These are phyloP conservation scores for Backusella circina DNA, from an alignment of 192 early-diverging fungal genomes.

Conservation along the genomic window DNA sequence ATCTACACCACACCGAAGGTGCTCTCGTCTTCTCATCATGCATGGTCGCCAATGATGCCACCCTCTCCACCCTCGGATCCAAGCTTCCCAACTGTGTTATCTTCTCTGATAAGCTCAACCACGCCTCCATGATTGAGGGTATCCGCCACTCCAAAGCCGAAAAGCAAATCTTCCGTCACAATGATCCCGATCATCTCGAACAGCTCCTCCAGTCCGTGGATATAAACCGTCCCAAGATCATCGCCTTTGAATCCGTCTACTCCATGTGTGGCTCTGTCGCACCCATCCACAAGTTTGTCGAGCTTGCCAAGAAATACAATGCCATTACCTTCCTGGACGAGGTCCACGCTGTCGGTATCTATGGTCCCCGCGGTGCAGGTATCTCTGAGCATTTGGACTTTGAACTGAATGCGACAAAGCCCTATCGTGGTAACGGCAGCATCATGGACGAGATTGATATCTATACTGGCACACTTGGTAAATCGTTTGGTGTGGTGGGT, in stretches of 20 bases:
- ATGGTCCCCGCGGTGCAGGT: slow-evolving; percentile 89
- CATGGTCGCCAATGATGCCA: slow-evolving; percentile 96
- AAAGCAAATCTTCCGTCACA: slow-evolving; percentile 91
- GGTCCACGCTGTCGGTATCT: slow-evolving; percentile 97
- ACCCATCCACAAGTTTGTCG: slow-evolving; percentile 84
- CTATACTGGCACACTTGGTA: slow-evolving; percentile 93
- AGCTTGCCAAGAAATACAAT: slow-evolving; percentile 89
- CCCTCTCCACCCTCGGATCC: slow-evolving; percentile 80
- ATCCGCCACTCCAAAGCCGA: slow-evolving; percentile 84
- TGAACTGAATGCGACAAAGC: slow-evolving; percentile 54
- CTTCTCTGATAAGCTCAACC: slow-evolving; percentile 91
- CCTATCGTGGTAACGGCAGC: slow-evolving; percentile 41
- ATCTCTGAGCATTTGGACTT: slow-evolving; percentile 92
- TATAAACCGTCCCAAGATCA: slow-evolving; percentile 82
- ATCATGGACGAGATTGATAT: slow-evolving; percentile 90
- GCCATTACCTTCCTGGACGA: slow-evolving; percentile 96
- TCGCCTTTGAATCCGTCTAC: slow-evolving; percentile 96
- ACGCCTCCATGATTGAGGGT: slow-evolving; percentile 98
- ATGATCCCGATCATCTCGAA: slow-evolving; percentile 88
- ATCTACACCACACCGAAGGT: slow-evolving; percentile 84
- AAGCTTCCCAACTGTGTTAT: slow-evolving; percentile 90
- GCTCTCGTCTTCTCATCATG: slow-evolving; percentile 95
- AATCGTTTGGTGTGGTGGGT: slow-evolving; percentile 94
- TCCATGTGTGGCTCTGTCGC: slow-evolving; percentile 95
- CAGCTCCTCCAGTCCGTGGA: slow-evolving; percentile 73